Evolutionary conservation across 352 stramenopile species (phyloP).

Genomic region (Globisporangium cederbergense): DNA sequence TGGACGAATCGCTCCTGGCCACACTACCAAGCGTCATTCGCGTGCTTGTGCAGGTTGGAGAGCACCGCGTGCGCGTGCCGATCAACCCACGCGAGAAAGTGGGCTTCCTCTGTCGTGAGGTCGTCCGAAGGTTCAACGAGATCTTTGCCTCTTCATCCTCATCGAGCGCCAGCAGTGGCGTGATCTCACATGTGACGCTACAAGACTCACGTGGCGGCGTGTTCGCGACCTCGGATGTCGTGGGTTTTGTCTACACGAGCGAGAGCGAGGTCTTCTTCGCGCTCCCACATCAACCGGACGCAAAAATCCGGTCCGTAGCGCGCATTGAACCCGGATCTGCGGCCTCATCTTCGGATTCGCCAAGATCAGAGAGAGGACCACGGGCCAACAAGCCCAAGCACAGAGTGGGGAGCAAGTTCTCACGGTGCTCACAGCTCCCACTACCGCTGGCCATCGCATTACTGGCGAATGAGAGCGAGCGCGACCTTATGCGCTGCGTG

Average conservation of each 20-base stretch:
- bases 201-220: conserved; percentile 56
- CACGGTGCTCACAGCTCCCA: conserved; percentile 46
- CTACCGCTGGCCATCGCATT: conserved; percentile 53
- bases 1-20: conserved; percentile 17
- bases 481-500: conserved; percentile 38
- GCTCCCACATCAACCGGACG: conserved; percentile 16
- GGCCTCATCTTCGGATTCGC: not conserved
- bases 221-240: conserved; percentile 43
- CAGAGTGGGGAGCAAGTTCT: conserved; percentile 14
- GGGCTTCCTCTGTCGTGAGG: conserved; percentile 41
- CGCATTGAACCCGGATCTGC: conserved; percentile 11
- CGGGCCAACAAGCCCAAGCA: not conserved
- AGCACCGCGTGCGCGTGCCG: conserved; percentile 48
- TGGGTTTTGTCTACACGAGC: conserved; percentile 30
- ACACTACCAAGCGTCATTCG: conserved; percentile 40
- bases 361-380: not conserved
- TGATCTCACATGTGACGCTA: conserved; percentile 39
- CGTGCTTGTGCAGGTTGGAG: conserved; percentile 50
- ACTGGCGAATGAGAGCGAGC: conserved; percentile 64
- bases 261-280: conserved; percentile 31
- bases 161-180: not conserved
- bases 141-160: conserved; percentile 27
- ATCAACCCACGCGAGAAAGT: conserved; percentile 51
- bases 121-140: conserved; percentile 64
- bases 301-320: conserved; percentile 20